Percentiles rank a stretch among this genome's conserved stretches.
These are phyloP conservation scores for Boletus pseudo-olivaceus DNA, from an alignment of 768 basidiomycete species.

Conservation along the genomic window DNA sequence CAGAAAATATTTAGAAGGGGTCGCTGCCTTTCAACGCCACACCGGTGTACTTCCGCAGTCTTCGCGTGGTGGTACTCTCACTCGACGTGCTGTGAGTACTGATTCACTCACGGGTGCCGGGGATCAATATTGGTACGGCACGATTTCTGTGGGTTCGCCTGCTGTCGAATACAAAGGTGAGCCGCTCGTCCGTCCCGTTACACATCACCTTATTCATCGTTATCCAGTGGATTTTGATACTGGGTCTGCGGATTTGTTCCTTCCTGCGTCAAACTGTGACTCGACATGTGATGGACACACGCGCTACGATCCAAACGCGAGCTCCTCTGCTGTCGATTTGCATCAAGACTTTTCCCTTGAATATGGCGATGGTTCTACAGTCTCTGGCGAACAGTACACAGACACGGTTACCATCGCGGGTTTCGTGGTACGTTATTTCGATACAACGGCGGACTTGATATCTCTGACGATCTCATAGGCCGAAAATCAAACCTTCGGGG, in stretches of 20 bases:
- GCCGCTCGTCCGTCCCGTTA: neutral
- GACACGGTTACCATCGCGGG: slow-evolving; percentile 41
- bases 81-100: slow-evolving; percentile 6
- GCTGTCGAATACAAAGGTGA: slow-evolving; percentile 17
- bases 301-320: slow-evolving; percentile 34
- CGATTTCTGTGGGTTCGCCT: slow-evolving; percentile 25
- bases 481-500: slow-evolving; percentile 21
- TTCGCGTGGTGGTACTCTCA: neutral
- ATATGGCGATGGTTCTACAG: slow-evolving; percentile 44
- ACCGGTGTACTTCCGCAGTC: neutral
- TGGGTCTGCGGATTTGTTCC: slow-evolving; percentile 33
- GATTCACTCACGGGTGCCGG: slow-evolving; percentile 14
- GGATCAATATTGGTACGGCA: slow-evolving; percentile 23
- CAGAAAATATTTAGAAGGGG: slow-evolving; percentile 21
- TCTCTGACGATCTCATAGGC: slow-evolving; percentile 20
- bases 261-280: slow-evolving; percentile 28
- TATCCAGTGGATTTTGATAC: slow-evolving; percentile 33
- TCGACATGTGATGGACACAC: slow-evolving; percentile 33
- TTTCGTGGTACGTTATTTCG: slow-evolving; percentile 10
- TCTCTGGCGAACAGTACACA: slow-evolving; percentile 36
- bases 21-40: slow-evolving; percentile 4
- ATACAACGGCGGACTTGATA: neutral
- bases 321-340: slow-evolving; percentile 28
- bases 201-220: neutral
- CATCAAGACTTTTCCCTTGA: slow-evolving; percentile 30